Percentiles rank a stretch among this genome's conserved stretches.
These are phyloP conservation scores for Ceratobasidium sp. DNA, from an alignment of 1,284 basidiomycete genomes.

Conservation along the genomic window DNA sequence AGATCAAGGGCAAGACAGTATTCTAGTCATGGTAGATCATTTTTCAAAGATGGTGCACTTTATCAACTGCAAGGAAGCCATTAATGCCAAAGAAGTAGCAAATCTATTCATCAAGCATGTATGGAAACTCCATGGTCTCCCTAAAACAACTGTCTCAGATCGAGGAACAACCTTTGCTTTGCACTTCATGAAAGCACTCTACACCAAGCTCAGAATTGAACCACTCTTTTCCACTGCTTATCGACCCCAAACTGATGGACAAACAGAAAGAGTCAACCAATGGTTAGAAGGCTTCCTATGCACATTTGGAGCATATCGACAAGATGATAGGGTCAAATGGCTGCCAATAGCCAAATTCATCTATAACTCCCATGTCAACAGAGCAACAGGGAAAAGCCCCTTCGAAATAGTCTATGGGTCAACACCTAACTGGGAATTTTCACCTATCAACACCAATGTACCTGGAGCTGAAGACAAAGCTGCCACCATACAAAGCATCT, in stretches of 20 bases:
- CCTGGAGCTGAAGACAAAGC: too few relatives aligned
- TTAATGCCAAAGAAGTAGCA: too few relatives aligned
- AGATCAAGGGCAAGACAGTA: slow-evolving; percentile 47
- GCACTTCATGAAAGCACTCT: slow-evolving; percentile 44
- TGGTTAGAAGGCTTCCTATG: slow-evolving; percentile 52
- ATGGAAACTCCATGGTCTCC: slow-evolving; percentile 41
- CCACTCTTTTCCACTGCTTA: slow-evolving; percentile 47
- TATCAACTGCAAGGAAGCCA: slow-evolving; percentile 42
- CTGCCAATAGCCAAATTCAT: too few relatives aligned
- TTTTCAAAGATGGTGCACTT: slow-evolving; percentile 50
- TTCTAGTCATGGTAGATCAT: slow-evolving; percentile 50
- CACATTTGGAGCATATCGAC: too few relatives aligned
- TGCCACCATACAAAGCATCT: too few relatives aligned
- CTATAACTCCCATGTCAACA: too few relatives aligned
- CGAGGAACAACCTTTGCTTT: slow-evolving; percentile 47
- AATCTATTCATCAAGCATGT: slow-evolving; percentile 41
- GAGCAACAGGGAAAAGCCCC: too few relatives aligned
- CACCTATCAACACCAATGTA: too few relatives aligned
- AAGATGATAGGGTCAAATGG: too few relatives aligned
- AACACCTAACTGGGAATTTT: too few relatives aligned
- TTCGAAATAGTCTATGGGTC: too few relatives aligned
- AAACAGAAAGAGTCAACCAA: slow-evolving; percentile 56
- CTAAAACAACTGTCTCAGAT: slow-evolving; percentile 48
- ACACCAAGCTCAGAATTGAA: slow-evolving; percentile 49
- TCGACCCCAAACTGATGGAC: slow-evolving; percentile 54